A percentile compares a stretch with the other conserved stretches of the same genome.
phyloP scores from a whole-genome alignment of 192 early-diverging fungal species.

The Coemansia sp. region DNA sequence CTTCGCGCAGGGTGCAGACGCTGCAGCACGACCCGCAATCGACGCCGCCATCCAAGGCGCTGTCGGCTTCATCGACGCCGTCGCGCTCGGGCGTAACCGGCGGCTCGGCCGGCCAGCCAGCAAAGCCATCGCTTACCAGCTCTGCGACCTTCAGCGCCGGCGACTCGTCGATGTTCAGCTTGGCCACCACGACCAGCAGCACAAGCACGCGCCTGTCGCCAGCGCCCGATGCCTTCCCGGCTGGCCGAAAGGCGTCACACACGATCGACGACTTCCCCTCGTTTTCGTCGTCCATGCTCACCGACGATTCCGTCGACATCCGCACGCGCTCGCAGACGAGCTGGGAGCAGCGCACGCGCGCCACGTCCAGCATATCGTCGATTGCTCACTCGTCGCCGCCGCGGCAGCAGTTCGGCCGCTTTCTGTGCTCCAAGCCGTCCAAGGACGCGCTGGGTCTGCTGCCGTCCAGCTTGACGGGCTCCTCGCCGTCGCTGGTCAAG shows the following conservation, averaged over 20 bases:
- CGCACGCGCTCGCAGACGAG: conserved; percentile 31
- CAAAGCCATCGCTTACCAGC: conserved; percentile 11
- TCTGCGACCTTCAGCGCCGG: conserved; percentile 10
- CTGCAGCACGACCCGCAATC: conserved; percentile 16
- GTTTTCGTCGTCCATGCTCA: conserved; percentile 23
- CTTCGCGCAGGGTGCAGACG: conserved; percentile 31
- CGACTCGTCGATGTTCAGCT: conserved; percentile 6
- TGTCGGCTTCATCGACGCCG: conserved; percentile 26
- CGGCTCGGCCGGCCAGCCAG: background rate
- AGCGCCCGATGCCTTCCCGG: background rate
- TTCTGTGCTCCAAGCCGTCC: background rate
- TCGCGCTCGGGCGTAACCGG: conserved; percentile 2
- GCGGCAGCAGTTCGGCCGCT: background rate
- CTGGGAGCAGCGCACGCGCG: conserved; percentile 15
- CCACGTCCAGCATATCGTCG: conserved; percentile 16
- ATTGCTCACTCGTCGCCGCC: conserved; percentile 15
- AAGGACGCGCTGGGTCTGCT: conserved; percentile 5
- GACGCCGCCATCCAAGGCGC: conserved; percentile 17
- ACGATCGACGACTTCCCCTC: conserved; percentile 42
- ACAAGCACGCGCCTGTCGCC: conserved; percentile 2
- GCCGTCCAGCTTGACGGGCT: conserved; percentile 7
- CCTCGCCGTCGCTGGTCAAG: conserved; percentile 21
- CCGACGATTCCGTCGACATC: conserved; percentile 12
- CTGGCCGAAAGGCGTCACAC: conserved; percentile 18
- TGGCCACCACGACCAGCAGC: conserved; percentile 7